These are phyloP conservation scores for Botrytis fabae DNA, from an alignment of 2,329 filamentous ascomycete species.

Conservation along the genomic window DNA sequence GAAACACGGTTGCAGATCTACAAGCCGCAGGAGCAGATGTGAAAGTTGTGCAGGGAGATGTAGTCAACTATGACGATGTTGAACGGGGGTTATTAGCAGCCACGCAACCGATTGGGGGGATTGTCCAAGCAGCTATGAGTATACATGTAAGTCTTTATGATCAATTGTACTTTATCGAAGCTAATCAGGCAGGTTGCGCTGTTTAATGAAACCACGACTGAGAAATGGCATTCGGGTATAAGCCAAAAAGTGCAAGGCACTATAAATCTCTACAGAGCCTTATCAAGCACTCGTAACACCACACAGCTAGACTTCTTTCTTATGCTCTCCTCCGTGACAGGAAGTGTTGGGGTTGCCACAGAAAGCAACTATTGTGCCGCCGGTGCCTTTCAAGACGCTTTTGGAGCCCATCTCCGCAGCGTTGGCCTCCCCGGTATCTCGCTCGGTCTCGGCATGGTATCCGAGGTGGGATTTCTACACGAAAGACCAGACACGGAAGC, in stretches of 20 bases:
- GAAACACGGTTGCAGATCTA: conserved; percentile 2
- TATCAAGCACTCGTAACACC: neutral
- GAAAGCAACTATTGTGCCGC: conserved; percentile 44
- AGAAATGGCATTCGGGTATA: conserved; percentile 24
- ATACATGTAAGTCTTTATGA: conserved; percentile 7
- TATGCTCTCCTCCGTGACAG: conserved; percentile 38
- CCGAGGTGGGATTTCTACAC: conserved; percentile 42
- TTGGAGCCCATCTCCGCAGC: conserved; percentile 35
- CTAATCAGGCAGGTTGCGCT: conserved; percentile 10
- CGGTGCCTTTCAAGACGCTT: conserved; percentile 43
- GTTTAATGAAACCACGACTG: conserved; percentile 15
- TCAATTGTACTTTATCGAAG: neutral
- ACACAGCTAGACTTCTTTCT: conserved; percentile 40
- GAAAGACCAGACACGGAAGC: conserved; percentile 43
- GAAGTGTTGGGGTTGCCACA: conserved; percentile 38
- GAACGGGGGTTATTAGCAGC: conserved; percentile 36
- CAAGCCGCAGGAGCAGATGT: neutral
- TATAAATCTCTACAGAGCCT: conserved; percentile 25
- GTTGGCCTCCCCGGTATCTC: conserved; percentile 35
- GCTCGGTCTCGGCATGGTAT: conserved; percentile 41
- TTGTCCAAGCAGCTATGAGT: conserved; percentile 15
- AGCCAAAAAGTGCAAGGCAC: conserved; percentile 40
- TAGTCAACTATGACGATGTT: neutral
- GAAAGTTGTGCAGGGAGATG: conserved; percentile 12
- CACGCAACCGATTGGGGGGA: conserved; percentile 39